Evolutionary conservation across 1,284 basidiomycete genomes (phyloP), one percentile per base, ranked within the genome.

Genomic region (Boletus smithii): DNA sequence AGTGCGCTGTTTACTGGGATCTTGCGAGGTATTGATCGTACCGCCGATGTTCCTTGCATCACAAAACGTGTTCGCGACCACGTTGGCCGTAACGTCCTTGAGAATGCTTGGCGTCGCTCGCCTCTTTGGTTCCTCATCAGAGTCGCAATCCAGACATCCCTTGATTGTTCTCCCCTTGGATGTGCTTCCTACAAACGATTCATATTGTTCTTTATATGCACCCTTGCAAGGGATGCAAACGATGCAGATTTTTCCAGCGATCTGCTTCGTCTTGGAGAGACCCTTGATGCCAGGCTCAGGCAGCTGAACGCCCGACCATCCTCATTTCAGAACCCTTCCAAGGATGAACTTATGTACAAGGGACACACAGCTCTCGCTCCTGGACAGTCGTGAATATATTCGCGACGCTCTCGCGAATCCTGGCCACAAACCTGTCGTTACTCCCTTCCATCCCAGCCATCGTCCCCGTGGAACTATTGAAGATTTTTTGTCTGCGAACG

Each of bases 61-160:
- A 10, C 24, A 8, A 26, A 35, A 6, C 33, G 18, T 35, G 33
- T 35, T 18, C 11, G 33, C 10, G 33, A 30, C 5, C 67, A 2
- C 47, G 68, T 6, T 69, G 69, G 39, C 29, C n/a, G 2, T 2
- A 2, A 11, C 13, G 10, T 34, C 32, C 17, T 5, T 34, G 17
- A 29, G 3, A 20, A 10, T 27, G 29, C 14, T 30, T 41, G 63
- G 70, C 58, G 63, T 10, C 63, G 69, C n/a, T 66, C 65, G 2
- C 50, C 67, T 2, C 48, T 69, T 6, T 69, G 69, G 40, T 30
- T 31, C 8, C 20, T 41, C n/a, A 35, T n/a, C 16, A 18, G 33
- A 7, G 24, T 43, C 14, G 17, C 33, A 11, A 43, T 43, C 18
- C 42, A 44, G 13, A 44, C 18, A 16, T 36, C 42, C 8, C 18